Evolutionary conservation across 495 filamentous ascomycete species (phyloP), one percentile per base, ranked within the genome.

Genomic region (Articulospora tetracladia): DNA sequence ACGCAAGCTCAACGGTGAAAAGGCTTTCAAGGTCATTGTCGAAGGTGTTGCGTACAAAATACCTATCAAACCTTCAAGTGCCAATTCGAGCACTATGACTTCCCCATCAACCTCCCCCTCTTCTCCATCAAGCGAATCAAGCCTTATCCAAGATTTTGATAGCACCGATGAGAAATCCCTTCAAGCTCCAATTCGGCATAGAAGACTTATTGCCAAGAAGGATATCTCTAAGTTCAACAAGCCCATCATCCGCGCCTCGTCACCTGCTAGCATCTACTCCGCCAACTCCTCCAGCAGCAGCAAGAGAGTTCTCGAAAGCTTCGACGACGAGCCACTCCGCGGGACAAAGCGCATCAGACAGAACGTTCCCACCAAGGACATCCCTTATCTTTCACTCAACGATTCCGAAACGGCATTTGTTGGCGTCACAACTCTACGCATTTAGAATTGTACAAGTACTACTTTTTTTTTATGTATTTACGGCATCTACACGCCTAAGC

Each of bases 11-110:
- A 78, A 76, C 23, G 78, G 83, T 61, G 77, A 79, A 15, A 75
- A 68, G 6, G 76, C 78, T 22, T 84, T 89, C 53, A 74, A 79
- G 17, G 78, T 15, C 8, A 76, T 23, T 78, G 84, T 61, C 77
- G 78, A 12, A 75, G 68, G 6, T 76, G 77, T 24, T 83, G 88
- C 53, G 73, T 79, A 17, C 78, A 83, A 59, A 78, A 79, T 57
- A 74, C 89, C 23, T 76, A 86, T 59, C 76, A 83, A 59, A 81
- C 76, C 36, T 85, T 86, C 25, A 79, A 86, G 88, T 30, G 76
- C 87, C 64, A 68, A 73, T 17, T 81, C 85, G 15, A 85, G 88
- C 44, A 76, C 76, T 12, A 15, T 80, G 78, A 55, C 68, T 90
- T 12, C 66, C 0, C 28, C 55, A 1, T 53, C 56, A 8, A 57